These are phyloP conservation scores for Stenocarpella maydis DNA, from an alignment of 2,329 filamentous ascomycete genomes.

Conservation along the genomic window DNA sequence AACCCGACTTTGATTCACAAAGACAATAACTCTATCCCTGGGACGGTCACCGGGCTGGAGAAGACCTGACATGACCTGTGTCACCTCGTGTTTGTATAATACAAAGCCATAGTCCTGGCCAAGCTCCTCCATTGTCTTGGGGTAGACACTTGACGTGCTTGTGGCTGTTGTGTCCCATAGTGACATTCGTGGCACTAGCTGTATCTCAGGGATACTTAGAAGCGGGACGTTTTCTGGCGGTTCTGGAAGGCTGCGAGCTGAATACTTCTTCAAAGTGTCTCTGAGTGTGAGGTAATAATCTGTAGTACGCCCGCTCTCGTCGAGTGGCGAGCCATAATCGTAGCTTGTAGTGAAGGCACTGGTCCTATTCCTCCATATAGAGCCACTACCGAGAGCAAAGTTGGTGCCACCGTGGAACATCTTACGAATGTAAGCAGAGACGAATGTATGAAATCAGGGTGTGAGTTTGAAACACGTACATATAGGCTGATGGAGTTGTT, in stretches of 20 bases:
- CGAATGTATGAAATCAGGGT: background rate
- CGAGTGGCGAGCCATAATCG: constrained; percentile 59
- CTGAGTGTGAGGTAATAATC: constrained; percentile 53
- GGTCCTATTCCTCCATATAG: constrained; percentile 50
- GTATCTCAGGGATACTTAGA: constrained; percentile 47
- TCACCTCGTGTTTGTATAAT: constrained; percentile 51
- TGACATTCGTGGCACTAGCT: constrained; percentile 46
- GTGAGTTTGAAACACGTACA: constrained; percentile 4
- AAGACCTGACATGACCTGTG: constrained; percentile 41
- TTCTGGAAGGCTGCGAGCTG: constrained; percentile 47
- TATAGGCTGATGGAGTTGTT: constrained; percentile 57
- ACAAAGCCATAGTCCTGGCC: constrained; percentile 54
- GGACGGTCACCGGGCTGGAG: constrained; percentile 53
- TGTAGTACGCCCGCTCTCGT: constrained; percentile 57
- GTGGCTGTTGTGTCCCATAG: constrained; percentile 49
- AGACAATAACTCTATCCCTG: constrained; percentile 56
- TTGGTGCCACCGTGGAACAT: constrained; percentile 64
- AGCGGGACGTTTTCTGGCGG: constrained; percentile 46
- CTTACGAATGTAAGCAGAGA: background rate
- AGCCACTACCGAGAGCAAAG: constrained; percentile 57
- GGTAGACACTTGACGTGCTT: constrained; percentile 39
- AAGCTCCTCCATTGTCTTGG: constrained; percentile 56
- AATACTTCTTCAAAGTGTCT: constrained; percentile 49
- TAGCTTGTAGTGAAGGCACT: constrained; percentile 56
- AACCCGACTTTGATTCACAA: constrained; percentile 51